Base-by-base conservation (phyloP, 202 grass and related monocot genomes). In the Saccharum hybrid region DNA sequence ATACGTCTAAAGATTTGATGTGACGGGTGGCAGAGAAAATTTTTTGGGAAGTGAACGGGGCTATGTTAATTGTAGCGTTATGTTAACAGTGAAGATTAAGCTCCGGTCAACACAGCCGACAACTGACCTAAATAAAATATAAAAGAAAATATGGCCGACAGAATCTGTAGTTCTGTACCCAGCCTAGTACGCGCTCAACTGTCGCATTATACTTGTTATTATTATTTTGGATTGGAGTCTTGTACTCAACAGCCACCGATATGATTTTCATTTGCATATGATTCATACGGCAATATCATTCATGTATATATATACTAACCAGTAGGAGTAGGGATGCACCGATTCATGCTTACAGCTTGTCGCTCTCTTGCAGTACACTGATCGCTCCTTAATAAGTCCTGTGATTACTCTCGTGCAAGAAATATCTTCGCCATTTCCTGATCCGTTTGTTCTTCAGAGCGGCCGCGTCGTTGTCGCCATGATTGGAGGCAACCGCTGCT, bases 341-440 rank as follows among this genome's bases (percentile, higher is more conserved):
- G 1, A 28, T 28, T 28, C 28, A 28, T 28, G 28, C 28, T 28
- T 28, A 28, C 28, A 28, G 28, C 28, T 28, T 28, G 28, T 28
- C 28, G 28, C 69, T 72, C 43, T 66, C 31, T 38, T 33, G 2
- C 18, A 9, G 8, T 21, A 59, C 19, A 63, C 9, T 9, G 22
- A 61, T 69, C 8, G 9, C 65, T 68, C 4, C 1, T 3, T 22
- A 19, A 14, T 1, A 38, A 2, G 36, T 28, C 40, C 9, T 0
- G 33, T 49, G 76, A 78, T 66, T 48, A 30, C 43, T 21, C 41
- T 49, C 42, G 28, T 79, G 42, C 42, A 52, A 66, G 43, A 61
- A 26, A 61, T 9, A 51, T 79, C 63, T 49, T 6, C 37, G 12
- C 0, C 21, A 5, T 43, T 42, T 13, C 10, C 16, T 8, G 16